Evolutionary conservation across 2,329 filamentous ascomycete species (phyloP).

Genomic region (Aspergillus viridinutans): DNA sequence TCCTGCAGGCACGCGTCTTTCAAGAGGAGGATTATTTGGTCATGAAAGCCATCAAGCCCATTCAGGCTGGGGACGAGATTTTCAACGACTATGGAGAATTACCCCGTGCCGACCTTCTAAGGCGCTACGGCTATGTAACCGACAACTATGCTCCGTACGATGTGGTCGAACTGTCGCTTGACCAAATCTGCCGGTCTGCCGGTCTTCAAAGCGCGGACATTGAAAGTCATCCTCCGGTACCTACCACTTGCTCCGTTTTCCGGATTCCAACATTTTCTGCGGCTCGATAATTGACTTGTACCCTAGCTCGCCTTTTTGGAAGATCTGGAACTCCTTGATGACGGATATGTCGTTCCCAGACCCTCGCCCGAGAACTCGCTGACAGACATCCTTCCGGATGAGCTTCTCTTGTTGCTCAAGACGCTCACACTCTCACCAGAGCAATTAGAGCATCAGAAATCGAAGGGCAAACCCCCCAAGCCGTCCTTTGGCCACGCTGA

Average conservation of each 20-base stretch:
- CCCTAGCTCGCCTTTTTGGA: slow-evolving; percentile 52
- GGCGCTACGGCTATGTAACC: slow-evolving; percentile 85
- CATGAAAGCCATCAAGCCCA: slow-evolving; percentile 67
- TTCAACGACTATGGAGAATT: slow-evolving; percentile 87
- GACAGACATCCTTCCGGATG: slow-evolving; percentile 34
- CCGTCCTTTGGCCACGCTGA: slow-evolving; percentile 25
- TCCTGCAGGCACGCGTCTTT: slow-evolving; percentile 52
- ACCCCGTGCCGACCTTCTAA: slow-evolving; percentile 74
- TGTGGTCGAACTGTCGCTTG: slow-evolving; percentile 71
- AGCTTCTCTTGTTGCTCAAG: slow-evolving; percentile 37
- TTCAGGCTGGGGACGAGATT: slow-evolving; percentile 69
- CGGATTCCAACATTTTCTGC: neutral
- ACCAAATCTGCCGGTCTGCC: slow-evolving; percentile 48
- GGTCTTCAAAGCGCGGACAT: slow-evolving; percentile 27
- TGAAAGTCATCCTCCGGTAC: slow-evolving; percentile 31
- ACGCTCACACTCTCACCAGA: slow-evolving; percentile 30
- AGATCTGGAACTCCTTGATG: slow-evolving; percentile 63
- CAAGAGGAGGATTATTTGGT: slow-evolving; percentile 59
- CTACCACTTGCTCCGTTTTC: neutral
- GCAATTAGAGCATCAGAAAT: slow-evolving; percentile 29
- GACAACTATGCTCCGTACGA: slow-evolving; percentile 72
- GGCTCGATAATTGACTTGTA: slow-evolving; percentile 8
- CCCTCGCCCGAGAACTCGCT: slow-evolving; percentile 25
- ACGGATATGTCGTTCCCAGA: slow-evolving; percentile 62
- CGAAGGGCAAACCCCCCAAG: slow-evolving; percentile 36